A percentile compares a stretch with the other conserved stretches of the same genome.
Evolutionary conservation across 176 grass and related monocot species (phyloP).

Genomic region (Eleusine indica): DNA sequence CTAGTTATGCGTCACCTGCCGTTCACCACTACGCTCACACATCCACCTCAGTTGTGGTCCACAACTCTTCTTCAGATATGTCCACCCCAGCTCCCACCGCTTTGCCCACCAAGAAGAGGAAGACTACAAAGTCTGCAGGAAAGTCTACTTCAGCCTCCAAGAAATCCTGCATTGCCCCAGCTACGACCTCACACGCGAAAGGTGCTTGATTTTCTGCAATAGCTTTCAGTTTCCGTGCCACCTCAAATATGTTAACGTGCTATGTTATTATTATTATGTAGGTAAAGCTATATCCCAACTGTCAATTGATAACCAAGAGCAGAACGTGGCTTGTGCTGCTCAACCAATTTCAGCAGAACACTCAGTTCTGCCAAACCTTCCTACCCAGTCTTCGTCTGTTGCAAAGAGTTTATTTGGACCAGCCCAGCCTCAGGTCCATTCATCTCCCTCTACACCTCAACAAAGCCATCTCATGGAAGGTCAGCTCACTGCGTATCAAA

Average conservation of each 20-base stretch:
- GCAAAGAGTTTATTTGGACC: slow-evolving; percentile 71
- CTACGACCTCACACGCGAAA: slow-evolving; percentile 23
- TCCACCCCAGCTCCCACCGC: slow-evolving; percentile 39
- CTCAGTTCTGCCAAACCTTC: slow-evolving; percentile 24
- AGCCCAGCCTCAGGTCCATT: slow-evolving; percentile 34
- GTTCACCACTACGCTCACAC: slow-evolving; percentile 46
- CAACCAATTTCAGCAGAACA: slow-evolving; percentile 32
- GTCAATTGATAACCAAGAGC: neutral
- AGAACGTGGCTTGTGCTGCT: slow-evolving; percentile 33
- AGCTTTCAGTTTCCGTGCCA: neutral
- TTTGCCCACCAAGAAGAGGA: slow-evolving; percentile 60
- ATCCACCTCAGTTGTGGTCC: slow-evolving; percentile 33
- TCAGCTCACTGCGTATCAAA: slow-evolving; percentile 22
- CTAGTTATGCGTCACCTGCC: slow-evolving; percentile 42
- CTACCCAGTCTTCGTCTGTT: slow-evolving; percentile 51
- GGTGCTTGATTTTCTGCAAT: slow-evolving; percentile 16
- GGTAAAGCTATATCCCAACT: slow-evolving; percentile 45
- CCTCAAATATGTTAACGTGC: neutral
- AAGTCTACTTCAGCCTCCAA: slow-evolving; percentile 53
- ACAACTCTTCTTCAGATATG: slow-evolving; percentile 40
- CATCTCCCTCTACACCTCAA: slow-evolving; percentile 56
- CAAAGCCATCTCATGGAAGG: slow-evolving; percentile 19
- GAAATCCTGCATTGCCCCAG: slow-evolving; percentile 33
- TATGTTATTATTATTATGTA: slow-evolving; percentile 33
- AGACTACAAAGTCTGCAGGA: slow-evolving; percentile 52